Conservation (phyloP, 495 filamentous ascomycete species). For the Hyaloscypha bicolor region DNA sequence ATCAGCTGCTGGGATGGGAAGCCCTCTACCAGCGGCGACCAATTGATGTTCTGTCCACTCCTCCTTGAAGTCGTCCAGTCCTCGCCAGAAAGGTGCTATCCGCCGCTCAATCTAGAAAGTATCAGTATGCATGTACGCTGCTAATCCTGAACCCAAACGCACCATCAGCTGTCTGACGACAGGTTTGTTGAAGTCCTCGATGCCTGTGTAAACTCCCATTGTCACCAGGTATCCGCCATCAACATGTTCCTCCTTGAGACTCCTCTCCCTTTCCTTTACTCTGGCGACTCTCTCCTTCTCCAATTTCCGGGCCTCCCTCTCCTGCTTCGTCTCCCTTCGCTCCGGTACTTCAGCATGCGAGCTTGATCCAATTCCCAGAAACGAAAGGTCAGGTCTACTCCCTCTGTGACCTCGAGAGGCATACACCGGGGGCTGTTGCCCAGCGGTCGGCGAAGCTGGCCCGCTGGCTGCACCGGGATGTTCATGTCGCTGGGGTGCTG, state of each 20-base stretch:
- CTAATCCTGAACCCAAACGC: slow-evolving; percentile 22
- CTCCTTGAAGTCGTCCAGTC: slow-evolving; percentile 83
- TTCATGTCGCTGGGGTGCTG: slow-evolving; percentile 26
- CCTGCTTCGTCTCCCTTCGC: slow-evolving; percentile 85
- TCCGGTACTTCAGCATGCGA: slow-evolving; percentile 42
- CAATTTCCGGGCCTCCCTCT: slow-evolving; percentile 80
- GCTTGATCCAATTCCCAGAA: slow-evolving; percentile 50
- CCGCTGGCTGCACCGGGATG: slow-evolving; percentile 19
- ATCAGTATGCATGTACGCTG: slow-evolving; percentile 14
- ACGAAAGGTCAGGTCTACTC: slow-evolving; percentile 58
- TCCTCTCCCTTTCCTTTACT: slow-evolving; percentile 83
- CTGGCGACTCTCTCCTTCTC: slow-evolving; percentile 78
- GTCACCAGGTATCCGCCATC: slow-evolving; percentile 96
- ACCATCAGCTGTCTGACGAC: slow-evolving; percentile 93
- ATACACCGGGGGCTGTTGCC: slow-evolving; percentile 28
- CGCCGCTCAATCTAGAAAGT: slow-evolving; percentile 78
- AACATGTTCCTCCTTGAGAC: slow-evolving; percentile 89
- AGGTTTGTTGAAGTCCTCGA: slow-evolving; percentile 90
- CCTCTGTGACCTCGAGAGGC: slow-evolving; percentile 44
- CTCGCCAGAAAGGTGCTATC: slow-evolving; percentile 93
- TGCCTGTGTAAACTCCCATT: slow-evolving; percentile 86
- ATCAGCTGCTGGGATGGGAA: slow-evolving; percentile 83
- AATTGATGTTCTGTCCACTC: slow-evolving; percentile 94
- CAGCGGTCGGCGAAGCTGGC: slow-evolving; percentile 28
- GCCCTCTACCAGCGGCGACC: slow-evolving; percentile 83